phyloP scores from a whole-genome alignment of 768 basidiomycete species.

The Mycena leptocephala region DNA sequence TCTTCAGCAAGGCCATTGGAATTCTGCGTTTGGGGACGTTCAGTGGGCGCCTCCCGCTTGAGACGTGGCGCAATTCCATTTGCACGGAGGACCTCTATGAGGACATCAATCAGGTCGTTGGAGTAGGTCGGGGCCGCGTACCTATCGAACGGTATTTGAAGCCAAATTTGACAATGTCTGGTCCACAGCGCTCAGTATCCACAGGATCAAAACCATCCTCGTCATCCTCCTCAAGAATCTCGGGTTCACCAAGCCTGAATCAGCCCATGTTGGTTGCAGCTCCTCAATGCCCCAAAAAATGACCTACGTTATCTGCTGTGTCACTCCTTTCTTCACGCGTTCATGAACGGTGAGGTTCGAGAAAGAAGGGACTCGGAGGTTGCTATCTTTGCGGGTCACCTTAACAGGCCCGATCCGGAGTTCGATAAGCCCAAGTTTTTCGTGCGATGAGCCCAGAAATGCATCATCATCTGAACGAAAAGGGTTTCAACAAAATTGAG shows the following conservation, averaged over 20 bases:
- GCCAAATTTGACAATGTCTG: not conserved
- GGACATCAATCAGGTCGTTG: not conserved
- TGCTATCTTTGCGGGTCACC: not conserved
- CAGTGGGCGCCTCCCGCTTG: not conserved
- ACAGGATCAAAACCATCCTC: not conserved
- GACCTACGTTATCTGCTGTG: not conserved
- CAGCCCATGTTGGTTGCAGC: not conserved
- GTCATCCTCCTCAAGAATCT: not conserved
- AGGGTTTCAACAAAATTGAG: not conserved
- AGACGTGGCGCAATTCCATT: not conserved
- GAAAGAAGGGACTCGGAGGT: not conserved
- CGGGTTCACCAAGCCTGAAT: not conserved
- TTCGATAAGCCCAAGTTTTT: not conserved
- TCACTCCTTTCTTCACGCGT: not conserved
- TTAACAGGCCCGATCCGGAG: not conserved
- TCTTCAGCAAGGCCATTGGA: not conserved
- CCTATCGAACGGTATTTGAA: not conserved
- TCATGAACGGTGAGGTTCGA: not conserved
- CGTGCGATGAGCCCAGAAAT: conserved; percentile 14
- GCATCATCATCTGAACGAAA: conserved; percentile 36
- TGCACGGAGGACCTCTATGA: not conserved
- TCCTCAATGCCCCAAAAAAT: not conserved
- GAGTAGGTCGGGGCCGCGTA: not conserved
- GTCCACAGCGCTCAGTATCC: not conserved
- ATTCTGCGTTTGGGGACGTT: not conserved